Base-by-base conservation (phyloP, 2,329 filamentous ascomycete species). In the Thermomyces lanuginosus region DNA sequence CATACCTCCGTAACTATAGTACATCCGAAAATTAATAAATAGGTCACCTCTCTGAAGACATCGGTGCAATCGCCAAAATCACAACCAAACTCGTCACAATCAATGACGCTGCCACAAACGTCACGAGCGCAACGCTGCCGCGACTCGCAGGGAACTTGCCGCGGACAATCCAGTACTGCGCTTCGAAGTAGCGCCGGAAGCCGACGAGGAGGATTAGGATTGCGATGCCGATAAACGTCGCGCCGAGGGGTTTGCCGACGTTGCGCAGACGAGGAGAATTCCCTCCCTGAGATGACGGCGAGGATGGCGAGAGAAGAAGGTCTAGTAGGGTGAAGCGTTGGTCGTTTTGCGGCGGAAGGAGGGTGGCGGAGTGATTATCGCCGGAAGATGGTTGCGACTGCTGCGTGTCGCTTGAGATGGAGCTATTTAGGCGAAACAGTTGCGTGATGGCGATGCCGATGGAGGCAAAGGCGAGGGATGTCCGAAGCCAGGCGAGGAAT, bases 401-500 rank as follows among this genome's bases (percentile, higher is more conserved):
- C 10, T 10, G 4, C 16, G 23, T 18, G 10, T 26, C 27, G 33
- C 16, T 27, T 23, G 18, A 11, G 28, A 31, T 26, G 5, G 61
- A 52, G 6, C 59, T 69, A 51, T 73, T 74, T 16, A 76, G 60
- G 11, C 71, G 66, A 51, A 75, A 75, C 27, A 76, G 61, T 38
- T 75, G 71, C 1, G 71, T 75, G 21, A 75, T 58, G 13, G 71
- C 71, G 22, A 76, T 72, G 28, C 71, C 71, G 40, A 76, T 75
- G 29, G 60, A 66, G 9, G 71, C 71, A 44, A 76, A 76, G 27
- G 68, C 67, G 28, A 76, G 58, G 8, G 67, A 72, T 9, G 71
- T 76, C 28, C 71, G 63, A 32, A 76, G 60, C 71, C 71, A 76
- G 35, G 71, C 71, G 21, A 76, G 59, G 48, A 75, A 76, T n/a